These are phyloP conservation scores for Penicillium malachiteum DNA, from an alignment of 495 filamentous ascomycete species.

Conservation along the genomic window DNA sequence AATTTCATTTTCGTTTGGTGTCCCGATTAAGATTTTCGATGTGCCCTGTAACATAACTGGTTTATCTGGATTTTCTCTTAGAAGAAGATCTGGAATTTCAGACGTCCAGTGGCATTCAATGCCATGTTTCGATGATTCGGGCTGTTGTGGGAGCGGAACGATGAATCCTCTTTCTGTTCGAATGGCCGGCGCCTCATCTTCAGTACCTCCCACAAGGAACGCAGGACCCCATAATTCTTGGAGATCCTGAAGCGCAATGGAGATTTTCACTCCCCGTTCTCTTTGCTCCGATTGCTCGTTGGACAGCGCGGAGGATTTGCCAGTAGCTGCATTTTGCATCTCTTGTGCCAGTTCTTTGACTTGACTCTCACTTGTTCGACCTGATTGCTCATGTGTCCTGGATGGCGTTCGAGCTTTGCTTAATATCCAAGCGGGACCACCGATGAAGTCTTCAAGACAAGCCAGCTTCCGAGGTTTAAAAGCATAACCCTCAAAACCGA, in stretches of 20 bases:
- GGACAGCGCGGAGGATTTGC: no score
- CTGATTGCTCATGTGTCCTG: no score
- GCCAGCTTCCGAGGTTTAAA: conserved; percentile 4
- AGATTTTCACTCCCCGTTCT: background rate
- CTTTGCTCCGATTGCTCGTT: no score
- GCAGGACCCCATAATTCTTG: conserved; percentile 11
- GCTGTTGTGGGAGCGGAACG: conserved; percentile 5
- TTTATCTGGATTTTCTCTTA: background rate
- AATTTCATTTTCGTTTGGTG: background rate
- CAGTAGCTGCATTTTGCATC: no score
- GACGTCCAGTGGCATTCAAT: conserved; percentile 10
- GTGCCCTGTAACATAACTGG: background rate
- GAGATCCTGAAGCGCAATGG: conserved; percentile 3
- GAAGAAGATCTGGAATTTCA: background rate
- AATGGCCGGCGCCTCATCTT: background rate
- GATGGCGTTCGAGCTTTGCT: background rate
- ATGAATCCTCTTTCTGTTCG: conserved; percentile 12
- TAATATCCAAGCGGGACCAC: conserved; percentile 4
- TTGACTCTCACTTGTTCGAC: no score
- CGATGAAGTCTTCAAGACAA: conserved; percentile 8
- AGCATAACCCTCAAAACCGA: conserved; percentile 1
- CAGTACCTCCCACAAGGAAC: background rate
- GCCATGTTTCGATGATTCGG: background rate
- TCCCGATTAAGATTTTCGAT: conserved; percentile 9
- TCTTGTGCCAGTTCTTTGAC: no score